A percentile compares a stretch with the other conserved stretches of the same genome.
Evolutionary conservation across 495 filamentous ascomycete species (phyloP).

Genomic region (Rostrohypoxylon terebratum): DNA sequence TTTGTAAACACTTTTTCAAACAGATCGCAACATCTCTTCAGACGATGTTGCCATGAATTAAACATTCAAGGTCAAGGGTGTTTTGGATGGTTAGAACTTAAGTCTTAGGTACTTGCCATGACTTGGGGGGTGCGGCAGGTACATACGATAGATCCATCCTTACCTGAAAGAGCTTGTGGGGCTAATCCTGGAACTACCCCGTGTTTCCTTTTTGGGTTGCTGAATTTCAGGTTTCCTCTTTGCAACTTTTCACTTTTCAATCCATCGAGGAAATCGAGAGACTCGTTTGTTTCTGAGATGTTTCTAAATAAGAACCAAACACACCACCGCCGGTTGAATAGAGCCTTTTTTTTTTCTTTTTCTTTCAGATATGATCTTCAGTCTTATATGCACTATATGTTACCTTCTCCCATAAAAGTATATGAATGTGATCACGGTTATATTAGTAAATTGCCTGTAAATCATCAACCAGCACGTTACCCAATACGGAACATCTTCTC

Average conservation of each 20-base stretch:
- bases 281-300: neutral
- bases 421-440: constrained; percentile 29
- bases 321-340: constrained; percentile 37
- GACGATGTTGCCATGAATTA: constrained; percentile 2
- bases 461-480: constrained; percentile 13
- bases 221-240: constrained; percentile 21
- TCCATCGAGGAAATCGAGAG: neutral
- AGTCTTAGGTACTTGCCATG: too few relatives aligned
- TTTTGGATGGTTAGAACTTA: constrained; percentile 7
- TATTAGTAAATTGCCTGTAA: constrained; percentile 44
- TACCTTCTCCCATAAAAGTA: constrained; percentile 1
- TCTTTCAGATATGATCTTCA: constrained; percentile 17
- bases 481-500: constrained; percentile 35
- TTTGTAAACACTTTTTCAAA: neutral
- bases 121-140: neutral
- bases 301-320: neutral
- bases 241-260: constrained; percentile 1
- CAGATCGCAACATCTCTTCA: neutral
- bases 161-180: constrained; percentile 2
- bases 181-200: constrained; percentile 26
- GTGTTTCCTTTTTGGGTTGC: constrained; percentile 40
- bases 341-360: constrained; percentile 40
- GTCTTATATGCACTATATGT: constrained; percentile 5
- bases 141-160: neutral
- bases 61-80: constrained; percentile 6